These are phyloP conservation scores for Huntiella moniliformis DNA, from an alignment of 2,329 filamentous ascomycete genomes.

Conservation along the genomic window DNA sequence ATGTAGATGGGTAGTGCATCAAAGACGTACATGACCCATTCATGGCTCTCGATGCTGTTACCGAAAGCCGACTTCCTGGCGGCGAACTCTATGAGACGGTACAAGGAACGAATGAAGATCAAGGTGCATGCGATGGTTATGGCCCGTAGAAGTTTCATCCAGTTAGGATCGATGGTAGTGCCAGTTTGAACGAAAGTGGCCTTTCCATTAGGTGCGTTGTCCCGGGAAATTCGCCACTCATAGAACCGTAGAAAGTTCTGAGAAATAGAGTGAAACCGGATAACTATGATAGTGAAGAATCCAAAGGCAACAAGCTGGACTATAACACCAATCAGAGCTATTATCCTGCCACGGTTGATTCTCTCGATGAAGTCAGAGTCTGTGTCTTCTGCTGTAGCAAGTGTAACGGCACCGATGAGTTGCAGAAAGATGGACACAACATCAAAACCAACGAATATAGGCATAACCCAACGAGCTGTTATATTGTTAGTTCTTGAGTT, in stretches of 20 bases:
- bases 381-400: conserved; percentile 20
- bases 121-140: conserved; percentile 17
- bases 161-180: conserved; percentile 17
- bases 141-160: conserved; percentile 20
- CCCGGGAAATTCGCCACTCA: neutral
- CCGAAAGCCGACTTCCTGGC: conserved; percentile 13
- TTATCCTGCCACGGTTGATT: conserved; percentile 17
- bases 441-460: conserved; percentile 22
- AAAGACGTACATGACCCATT: conserved; percentile 19
- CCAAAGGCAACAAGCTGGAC: conserved; percentile 27
- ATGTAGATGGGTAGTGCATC: conserved; percentile 18
- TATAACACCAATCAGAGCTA: conserved; percentile 20
- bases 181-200: conserved; percentile 14
- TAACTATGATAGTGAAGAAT: conserved; percentile 25
- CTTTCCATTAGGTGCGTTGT: neutral
- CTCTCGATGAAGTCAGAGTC: conserved; percentile 18
- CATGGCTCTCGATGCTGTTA: conserved; percentile 14
- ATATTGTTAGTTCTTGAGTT: neutral
- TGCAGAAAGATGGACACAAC: conserved; percentile 22
- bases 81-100: conserved; percentile 17
- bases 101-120: conserved; percentile 19
- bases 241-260: neutral
- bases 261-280: conserved; percentile 28
- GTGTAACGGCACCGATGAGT: conserved; percentile 21
- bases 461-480: conserved; percentile 15